phyloP scores from a whole-genome alignment of 768 basidiomycete species.

The Tylopilus sp. region DNA sequence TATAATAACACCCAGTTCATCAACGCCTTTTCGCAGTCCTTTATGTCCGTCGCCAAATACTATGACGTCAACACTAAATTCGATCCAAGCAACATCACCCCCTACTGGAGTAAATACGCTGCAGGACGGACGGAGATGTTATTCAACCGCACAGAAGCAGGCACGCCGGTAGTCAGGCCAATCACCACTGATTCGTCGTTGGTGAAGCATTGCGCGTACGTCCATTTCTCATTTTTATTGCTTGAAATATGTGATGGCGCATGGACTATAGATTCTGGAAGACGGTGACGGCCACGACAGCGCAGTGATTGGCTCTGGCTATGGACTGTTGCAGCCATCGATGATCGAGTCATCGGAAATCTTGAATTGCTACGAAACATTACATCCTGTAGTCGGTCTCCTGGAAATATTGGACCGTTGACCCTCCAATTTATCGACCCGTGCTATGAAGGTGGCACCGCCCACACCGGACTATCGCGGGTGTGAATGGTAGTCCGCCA shows the following conservation, averaged over 20 bases:
- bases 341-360: not conserved
- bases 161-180: not conserved
- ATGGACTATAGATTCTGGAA: constrained; percentile 14
- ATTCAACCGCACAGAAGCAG: constrained; percentile 11
- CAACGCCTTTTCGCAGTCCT: constrained; percentile 14
- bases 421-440: no score
- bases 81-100: constrained; percentile 17
- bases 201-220: constrained; percentile 14
- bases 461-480: no score
- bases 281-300: constrained; percentile 3
- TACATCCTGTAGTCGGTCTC: no score
- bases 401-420: no score
- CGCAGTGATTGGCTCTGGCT: not conserved
- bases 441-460: no score
- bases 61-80: constrained; percentile 23
- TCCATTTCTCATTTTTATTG: not conserved
- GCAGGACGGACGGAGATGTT: constrained; percentile 12
- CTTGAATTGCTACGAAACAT: no score
- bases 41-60: no score
- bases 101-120: constrained; percentile 7
- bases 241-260: not conserved
- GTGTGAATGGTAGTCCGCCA: no score
- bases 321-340: not conserved
- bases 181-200: constrained; percentile 1
- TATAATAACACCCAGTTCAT: not conserved